These are phyloP conservation scores for Mycosarcoma maydis DNA, from an alignment of 1,284 basidiomycete genomes.

Conservation along the genomic window DNA sequence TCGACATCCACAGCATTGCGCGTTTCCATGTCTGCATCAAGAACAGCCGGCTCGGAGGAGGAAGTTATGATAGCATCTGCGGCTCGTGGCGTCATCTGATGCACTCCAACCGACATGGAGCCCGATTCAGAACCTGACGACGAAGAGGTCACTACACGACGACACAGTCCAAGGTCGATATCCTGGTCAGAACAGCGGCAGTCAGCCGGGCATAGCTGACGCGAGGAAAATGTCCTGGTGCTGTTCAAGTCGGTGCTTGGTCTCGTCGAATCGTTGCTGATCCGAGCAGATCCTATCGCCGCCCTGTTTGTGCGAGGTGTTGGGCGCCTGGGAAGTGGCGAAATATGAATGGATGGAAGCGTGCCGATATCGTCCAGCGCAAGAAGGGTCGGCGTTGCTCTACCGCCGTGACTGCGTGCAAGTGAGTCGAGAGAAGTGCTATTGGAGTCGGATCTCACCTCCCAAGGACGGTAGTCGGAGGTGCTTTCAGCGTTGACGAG, in stretches of 20 bases:
- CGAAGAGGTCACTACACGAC: conserved; percentile 27
- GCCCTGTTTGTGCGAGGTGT: background rate
- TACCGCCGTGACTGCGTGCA: background rate
- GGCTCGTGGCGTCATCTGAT: conserved; percentile 9
- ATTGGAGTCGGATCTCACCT: conserved; percentile 28
- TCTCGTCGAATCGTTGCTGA: background rate
- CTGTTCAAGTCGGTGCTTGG: conserved; percentile 6
- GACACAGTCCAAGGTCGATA: conserved; percentile 33
- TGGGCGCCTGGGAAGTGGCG: conserved; percentile 14
- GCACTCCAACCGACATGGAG: conserved; percentile 27
- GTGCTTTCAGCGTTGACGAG: conserved; percentile 43
- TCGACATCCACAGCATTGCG: background rate
- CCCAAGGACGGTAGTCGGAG: conserved; percentile 36
- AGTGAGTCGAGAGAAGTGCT: conserved; percentile 23
- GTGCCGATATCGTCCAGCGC: conserved; percentile 29
- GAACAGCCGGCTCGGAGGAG: too few relatives aligned
- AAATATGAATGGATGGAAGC: conserved; percentile 30
- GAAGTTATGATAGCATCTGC: background rate
- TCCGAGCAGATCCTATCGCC: background rate
- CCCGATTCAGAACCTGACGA: conserved; percentile 31
- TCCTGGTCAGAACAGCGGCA: conserved; percentile 51
- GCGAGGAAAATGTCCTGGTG: background rate
- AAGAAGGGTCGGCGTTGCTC: conserved; percentile 14
- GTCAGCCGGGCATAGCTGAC: conserved; percentile 34
- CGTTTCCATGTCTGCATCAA: background rate